Base-by-base conservation (phyloP, 305 asterid genomes). In the Solanum hybrid region DNA sequence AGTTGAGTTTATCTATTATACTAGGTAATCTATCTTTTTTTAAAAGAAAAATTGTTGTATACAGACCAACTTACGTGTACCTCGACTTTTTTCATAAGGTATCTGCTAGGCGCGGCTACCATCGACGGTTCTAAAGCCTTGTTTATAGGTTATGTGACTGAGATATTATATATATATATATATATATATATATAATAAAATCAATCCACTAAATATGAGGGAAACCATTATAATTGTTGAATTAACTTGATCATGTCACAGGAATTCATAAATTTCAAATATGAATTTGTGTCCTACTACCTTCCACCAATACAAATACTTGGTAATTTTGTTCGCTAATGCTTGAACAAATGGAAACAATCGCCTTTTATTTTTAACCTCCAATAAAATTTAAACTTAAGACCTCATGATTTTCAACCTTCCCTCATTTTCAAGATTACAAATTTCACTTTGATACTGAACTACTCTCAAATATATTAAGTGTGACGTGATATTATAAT, bases 21-120 rank as follows among this genome's bases (percentile, higher is more conserved):
- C 12, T 3, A 17, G 4, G 16, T 17, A 77, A 5, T 17, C 0
- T 77, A 20, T 76, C 2, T 32, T 8, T 32, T 5, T 56, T 17
- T 17, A 0, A 51, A 17, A 16, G 4, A 2, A 1, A 16, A 20
- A 34, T 77, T 0, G 0, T 34, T 0, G 5, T 5, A 24, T 22
- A 5, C 3, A 3, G 5, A 35, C 0, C 5, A 22, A 4, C 0
- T 35, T 10, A 10, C 0, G 5, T 35, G 5, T 10, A 78, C 0
- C 5, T 78, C 3, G 5, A 22, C 0, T 35, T 35, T 22, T 76
- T 36, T 1, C 27, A 10, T 10, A 7, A 22, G 10, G 26, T 32
- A 31, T 1, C 1, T 76, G 7, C 1, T 32, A 24, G 16, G 1
- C 6, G 1, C 1, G 3, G 76, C 1, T 5, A 73, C 5, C 36